Conservation (phyloP, 2,329 filamentous ascomycete species). For the Aspergillus terreus region DNA sequence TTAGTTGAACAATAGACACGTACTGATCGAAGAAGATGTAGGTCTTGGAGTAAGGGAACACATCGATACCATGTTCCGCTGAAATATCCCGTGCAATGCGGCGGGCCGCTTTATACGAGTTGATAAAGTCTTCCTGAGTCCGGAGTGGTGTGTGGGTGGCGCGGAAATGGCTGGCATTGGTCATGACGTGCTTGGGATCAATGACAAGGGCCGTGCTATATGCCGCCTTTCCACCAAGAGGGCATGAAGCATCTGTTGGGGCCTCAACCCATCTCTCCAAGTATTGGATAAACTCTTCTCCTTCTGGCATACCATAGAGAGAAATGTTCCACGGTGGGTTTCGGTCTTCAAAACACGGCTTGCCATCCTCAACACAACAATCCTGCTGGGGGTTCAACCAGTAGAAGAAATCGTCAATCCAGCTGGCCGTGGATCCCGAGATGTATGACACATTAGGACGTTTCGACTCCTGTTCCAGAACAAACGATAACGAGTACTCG, state of each 20-base stretch:
- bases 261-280: constrained; percentile 76
- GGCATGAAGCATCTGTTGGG: constrained; percentile 78
- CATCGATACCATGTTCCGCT: constrained; percentile 66
- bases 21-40: constrained; percentile 99
- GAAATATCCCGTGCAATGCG: constrained; percentile 78
- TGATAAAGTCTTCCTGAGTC: constrained; percentile 89
- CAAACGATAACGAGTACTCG: constrained; percentile 76
- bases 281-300: constrained; percentile 85
- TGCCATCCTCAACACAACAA: constrained; percentile 67
- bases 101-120: constrained; percentile 81
- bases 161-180: constrained; percentile 85
- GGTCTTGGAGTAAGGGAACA: constrained; percentile 96
- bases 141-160: constrained; percentile 83
- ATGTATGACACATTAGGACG: constrained; percentile 84
- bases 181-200: constrained; percentile 61
- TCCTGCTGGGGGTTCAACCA: constrained; percentile 91
- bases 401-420: constrained; percentile 94
- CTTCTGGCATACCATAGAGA: constrained; percentile 85
- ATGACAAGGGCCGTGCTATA: constrained; percentile 83
- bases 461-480: constrained; percentile 92
- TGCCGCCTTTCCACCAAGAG: constrained; percentile 80
- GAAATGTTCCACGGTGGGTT: constrained; percentile 85
- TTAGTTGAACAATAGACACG: constrained; percentile 74
- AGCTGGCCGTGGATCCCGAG: constrained; percentile 81
- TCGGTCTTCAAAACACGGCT: constrained; percentile 75